These are phyloP conservation scores for Zalaria obscura DNA, from an alignment of 2,329 filamentous ascomycete species.

Conservation along the genomic window DNA sequence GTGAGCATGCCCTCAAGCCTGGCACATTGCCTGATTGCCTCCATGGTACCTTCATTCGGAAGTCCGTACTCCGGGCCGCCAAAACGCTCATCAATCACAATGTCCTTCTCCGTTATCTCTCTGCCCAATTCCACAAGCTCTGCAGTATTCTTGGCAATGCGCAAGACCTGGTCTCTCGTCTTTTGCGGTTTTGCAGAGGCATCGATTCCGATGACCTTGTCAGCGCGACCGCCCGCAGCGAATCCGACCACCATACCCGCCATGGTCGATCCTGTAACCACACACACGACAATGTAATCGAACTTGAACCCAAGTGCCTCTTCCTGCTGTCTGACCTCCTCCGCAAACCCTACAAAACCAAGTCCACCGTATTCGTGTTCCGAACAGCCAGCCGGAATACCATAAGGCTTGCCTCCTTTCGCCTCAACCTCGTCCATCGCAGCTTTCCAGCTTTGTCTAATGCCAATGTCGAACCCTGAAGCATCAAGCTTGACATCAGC, in stretches of 20 bases:
- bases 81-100: slow-evolving; percentile 50
- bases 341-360: slow-evolving; percentile 57
- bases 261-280: slow-evolving; percentile 56
- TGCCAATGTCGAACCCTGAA: slow-evolving; percentile 51
- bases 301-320: slow-evolving; percentile 47
- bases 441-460: slow-evolving; percentile 38
- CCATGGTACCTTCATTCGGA: slow-evolving; percentile 49
- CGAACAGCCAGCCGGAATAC: slow-evolving; percentile 57
- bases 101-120: slow-evolving; percentile 48
- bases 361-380: slow-evolving; percentile 57
- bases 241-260: slow-evolving; percentile 62
- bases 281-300: slow-evolving; percentile 48
- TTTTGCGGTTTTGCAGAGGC: slow-evolving; percentile 45
- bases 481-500: slow-evolving; percentile 44
- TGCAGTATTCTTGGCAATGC: slow-evolving; percentile 51
- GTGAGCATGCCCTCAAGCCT: slow-evolving; percentile 59
- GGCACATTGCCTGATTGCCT: slow-evolving; percentile 55
- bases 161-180: slow-evolving; percentile 50
- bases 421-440: slow-evolving; percentile 39
- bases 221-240: slow-evolving; percentile 33
- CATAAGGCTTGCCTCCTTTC: slow-evolving; percentile 49
- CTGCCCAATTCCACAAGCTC: slow-evolving; percentile 46
- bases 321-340: slow-evolving; percentile 54
- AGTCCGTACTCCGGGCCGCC: slow-evolving; percentile 56
- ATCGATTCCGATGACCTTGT: slow-evolving; percentile 54